Percentiles rank a stretch among this genome's conserved stretches.
phyloP scores from a whole-genome alignment of 2,329 filamentous ascomycete genomes.

The Teratosphaeria gauchensis region DNA sequence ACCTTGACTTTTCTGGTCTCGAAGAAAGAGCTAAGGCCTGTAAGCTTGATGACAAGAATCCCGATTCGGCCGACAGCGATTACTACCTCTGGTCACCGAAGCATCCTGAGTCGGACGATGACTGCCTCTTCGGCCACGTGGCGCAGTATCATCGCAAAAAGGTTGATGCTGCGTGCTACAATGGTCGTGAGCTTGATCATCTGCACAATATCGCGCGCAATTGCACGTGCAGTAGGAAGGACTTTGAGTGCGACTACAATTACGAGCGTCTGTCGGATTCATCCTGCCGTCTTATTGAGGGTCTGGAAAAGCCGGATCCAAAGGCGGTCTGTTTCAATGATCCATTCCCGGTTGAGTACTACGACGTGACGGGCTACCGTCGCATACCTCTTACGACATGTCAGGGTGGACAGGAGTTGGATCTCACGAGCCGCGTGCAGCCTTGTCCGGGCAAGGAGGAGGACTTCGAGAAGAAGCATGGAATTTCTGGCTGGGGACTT shows the following conservation, averaged over 20 bases:
- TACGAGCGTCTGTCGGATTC: constrained; percentile 71
- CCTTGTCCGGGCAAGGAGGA: constrained; percentile 72
- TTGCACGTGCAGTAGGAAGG: constrained; percentile 72
- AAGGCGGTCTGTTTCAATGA: constrained; percentile 50
- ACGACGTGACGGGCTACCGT: constrained; percentile 77
- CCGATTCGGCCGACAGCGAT: constrained; percentile 46
- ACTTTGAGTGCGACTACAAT: constrained; percentile 97
- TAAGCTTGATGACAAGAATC: constrained; percentile 52
- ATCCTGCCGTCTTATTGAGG: constrained; percentile 66
- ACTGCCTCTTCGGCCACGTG: constrained; percentile 88
- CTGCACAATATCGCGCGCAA: constrained; percentile 62
- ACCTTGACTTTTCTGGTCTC: constrained; percentile 80
- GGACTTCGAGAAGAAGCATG: constrained; percentile 65
- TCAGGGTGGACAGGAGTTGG: constrained; percentile 61
- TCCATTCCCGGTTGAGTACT: constrained; percentile 66
- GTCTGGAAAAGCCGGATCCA: constrained; percentile 56
- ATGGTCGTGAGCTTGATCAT: constrained; percentile 56
- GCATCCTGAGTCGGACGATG: constrained; percentile 66
- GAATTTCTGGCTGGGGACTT: constrained; percentile 61
- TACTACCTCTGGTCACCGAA: constrained; percentile 82
- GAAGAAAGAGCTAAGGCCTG: constrained; percentile 57
- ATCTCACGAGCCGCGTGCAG: constrained; percentile 52
- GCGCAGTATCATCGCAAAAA: constrained; percentile 88
- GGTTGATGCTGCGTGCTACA: constrained; percentile 68
- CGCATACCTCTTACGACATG: constrained; percentile 86